Conservation (phyloP, 129 eudicot species). For the Artemisia argyi region DNA sequence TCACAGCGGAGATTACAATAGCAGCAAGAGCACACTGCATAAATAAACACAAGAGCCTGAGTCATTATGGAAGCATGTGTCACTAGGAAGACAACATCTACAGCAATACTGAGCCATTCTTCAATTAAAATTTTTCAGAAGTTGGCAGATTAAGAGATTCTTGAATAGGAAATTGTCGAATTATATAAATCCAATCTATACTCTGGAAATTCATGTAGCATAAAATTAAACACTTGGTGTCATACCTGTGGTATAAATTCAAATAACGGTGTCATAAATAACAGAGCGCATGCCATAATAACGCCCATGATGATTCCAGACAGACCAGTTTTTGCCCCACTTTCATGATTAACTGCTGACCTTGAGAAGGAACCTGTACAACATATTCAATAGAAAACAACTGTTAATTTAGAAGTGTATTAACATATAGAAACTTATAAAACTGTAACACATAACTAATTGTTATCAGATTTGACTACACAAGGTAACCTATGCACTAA, state of each 20-base stretch:
- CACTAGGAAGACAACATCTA: neutral
- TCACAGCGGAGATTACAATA: slow-evolving; percentile 87
- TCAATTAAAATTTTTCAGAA: neutral
- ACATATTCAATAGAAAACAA: slow-evolving; percentile 27
- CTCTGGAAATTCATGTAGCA: neutral
- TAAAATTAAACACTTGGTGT: neutral
- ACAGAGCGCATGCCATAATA: slow-evolving; percentile 72
- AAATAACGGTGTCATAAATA: slow-evolving; percentile 75
- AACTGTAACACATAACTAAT: slow-evolving; percentile 1
- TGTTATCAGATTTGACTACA: slow-evolving; percentile 16
- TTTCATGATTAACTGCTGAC: slow-evolving; percentile 92
- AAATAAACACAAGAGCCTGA: slow-evolving; percentile 7
- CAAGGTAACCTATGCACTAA: neutral
- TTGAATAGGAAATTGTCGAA: neutral
- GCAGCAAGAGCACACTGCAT: slow-evolving; percentile 95
- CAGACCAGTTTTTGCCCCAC: slow-evolving; percentile 96
- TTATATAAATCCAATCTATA: no score
- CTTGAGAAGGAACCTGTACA: slow-evolving; percentile 84
- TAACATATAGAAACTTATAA: neutral
- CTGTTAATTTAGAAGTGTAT: slow-evolving; percentile 10
- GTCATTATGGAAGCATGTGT: slow-evolving; percentile 3
- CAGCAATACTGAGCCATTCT: neutral
- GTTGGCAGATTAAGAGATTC: neutral
- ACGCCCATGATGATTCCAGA: slow-evolving; percentile 79
- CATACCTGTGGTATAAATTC: slow-evolving; percentile 82